A percentile compares a stretch with the other conserved stretches of the same genome.
phyloP scores from a whole-genome alignment of 2,329 filamentous ascomycete genomes.

The Fusarium zealandicum region DNA sequence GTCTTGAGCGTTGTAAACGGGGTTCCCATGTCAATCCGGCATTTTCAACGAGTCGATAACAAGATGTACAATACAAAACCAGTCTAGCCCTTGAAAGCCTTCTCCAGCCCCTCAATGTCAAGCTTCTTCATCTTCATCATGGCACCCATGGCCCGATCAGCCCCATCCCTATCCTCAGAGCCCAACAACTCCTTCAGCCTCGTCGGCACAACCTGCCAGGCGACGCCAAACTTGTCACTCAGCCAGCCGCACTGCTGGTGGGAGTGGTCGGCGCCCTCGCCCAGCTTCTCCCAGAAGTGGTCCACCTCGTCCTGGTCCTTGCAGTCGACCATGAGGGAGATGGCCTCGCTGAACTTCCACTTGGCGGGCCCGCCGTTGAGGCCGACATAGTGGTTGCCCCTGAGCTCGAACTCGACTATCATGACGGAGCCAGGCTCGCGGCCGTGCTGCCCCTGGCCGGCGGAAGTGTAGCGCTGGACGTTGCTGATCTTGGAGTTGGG shows the following conservation, averaged over 20 bases:
- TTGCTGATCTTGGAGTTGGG: slow-evolving; percentile 47
- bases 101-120: slow-evolving; percentile 49
- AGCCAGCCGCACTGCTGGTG: slow-evolving; percentile 55
- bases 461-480: slow-evolving; percentile 43
- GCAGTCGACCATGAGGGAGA: slow-evolving; percentile 55
- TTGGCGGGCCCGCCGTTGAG: slow-evolving; percentile 53
- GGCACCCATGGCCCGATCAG: slow-evolving; percentile 41
- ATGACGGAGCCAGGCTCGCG: slow-evolving; percentile 45
- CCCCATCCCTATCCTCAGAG: slow-evolving; percentile 46
- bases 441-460: slow-evolving; percentile 43
- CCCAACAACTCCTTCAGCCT: slow-evolving; percentile 46
- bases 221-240: slow-evolving; percentile 54
- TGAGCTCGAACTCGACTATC: slow-evolving; percentile 49
- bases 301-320: slow-evolving; percentile 56
- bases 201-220: slow-evolving; percentile 56
- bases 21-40: no score
- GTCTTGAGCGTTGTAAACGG: no score
- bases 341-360: slow-evolving; percentile 50
- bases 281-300: slow-evolving; percentile 54
- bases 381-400: slow-evolving; percentile 50
- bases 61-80: no score
- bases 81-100: slow-evolving; percentile 40
- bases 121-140: slow-evolving; percentile 56
- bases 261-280: slow-evolving; percentile 48
- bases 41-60: no score